Evolutionary conservation across 768 basidiomycete species (phyloP).

Genomic region (Asterophora lycoperdoides): DNA sequence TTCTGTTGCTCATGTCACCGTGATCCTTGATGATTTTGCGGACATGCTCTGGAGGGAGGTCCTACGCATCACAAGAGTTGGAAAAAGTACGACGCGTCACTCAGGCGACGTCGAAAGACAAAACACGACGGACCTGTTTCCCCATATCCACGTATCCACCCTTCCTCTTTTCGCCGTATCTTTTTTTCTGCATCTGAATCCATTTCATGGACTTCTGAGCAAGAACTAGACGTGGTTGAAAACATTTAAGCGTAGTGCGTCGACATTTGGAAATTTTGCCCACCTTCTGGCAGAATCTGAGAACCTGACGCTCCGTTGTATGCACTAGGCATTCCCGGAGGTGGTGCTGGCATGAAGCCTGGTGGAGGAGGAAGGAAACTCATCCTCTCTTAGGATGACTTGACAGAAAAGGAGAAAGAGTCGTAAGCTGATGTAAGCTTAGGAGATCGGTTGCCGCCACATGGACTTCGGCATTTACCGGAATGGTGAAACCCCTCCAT

Average conservation of each 20-base stretch:
- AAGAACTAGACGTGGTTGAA: constrained; percentile 43
- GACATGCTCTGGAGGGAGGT: constrained; percentile 95
- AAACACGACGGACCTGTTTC: constrained; percentile 61
- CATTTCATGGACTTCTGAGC: constrained; percentile 95
- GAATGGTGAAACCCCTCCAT: background rate
- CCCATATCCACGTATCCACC: constrained; percentile 90
- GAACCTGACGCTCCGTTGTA: constrained; percentile 36
- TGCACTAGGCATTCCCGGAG: constrained; percentile 48
- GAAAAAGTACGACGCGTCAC: constrained; percentile 10
- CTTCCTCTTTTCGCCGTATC: constrained; percentile 88
- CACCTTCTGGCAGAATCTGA: constrained; percentile 46
- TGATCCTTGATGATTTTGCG: constrained; percentile 99
- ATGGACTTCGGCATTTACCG: background rate
- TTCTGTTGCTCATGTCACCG: constrained; percentile 98
- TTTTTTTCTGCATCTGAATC: constrained; percentile 88
- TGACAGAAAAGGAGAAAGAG: constrained; percentile 33
- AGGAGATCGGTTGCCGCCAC: no score
- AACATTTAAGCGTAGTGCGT: constrained; percentile 12
- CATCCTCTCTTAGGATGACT: constrained; percentile 30
- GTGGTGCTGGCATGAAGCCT: constrained; percentile 46
- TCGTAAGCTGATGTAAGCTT: constrained; percentile 41
- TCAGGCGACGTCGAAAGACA: constrained; percentile 1
- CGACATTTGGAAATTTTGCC: constrained; percentile 15
- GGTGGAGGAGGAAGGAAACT: constrained; percentile 57
- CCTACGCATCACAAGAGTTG: constrained; percentile 42